These are phyloP conservation scores for Epichloe brachyelytri DNA, from an alignment of 2,329 filamentous ascomycete species.

Conservation along the genomic window DNA sequence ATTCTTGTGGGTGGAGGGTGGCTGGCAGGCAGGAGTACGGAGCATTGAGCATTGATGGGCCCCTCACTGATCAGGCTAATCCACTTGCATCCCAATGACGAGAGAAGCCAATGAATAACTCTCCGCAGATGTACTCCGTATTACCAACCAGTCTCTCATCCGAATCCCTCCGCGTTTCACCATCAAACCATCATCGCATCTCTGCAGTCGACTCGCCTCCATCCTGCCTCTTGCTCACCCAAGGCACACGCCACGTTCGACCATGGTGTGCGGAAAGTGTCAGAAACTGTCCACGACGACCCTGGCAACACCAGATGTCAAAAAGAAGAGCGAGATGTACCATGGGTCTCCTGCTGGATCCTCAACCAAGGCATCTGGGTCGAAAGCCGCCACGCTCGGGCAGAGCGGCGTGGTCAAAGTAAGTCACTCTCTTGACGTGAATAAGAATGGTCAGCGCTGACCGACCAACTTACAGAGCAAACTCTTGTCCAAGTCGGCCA, in stretches of 20 bases:
- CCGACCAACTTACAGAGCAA: constrained; percentile 37
- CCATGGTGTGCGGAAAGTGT: constrained; percentile 53
- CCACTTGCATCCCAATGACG: neutral
- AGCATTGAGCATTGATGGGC: too few relatives aligned
- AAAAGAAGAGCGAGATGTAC: constrained; percentile 56
- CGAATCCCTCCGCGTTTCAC: neutral
- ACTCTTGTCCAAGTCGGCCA: constrained; percentile 48
- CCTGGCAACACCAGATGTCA: constrained; percentile 50
- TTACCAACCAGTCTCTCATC: too few relatives aligned
- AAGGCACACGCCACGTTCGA: neutral
- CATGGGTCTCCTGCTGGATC: constrained; percentile 39
- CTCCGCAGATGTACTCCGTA: too few relatives aligned
- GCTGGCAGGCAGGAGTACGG: too few relatives aligned
- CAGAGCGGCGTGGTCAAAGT: constrained; percentile 48
- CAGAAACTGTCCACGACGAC: constrained; percentile 46
- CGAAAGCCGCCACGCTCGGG: constrained; percentile 41
- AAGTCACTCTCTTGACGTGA: neutral
- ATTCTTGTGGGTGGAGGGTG: too few relatives aligned
- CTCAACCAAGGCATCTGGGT: constrained; percentile 24
- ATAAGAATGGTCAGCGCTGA: neutral
- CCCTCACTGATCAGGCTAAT: neutral
- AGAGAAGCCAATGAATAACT: too few relatives aligned
- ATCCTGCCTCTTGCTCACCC: too few relatives aligned
- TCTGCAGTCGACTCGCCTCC: neutral
- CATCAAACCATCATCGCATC: neutral